A percentile compares a stretch with the other conserved stretches of the same genome.
These are phyloP conservation scores for Wickerhamiella hasegawae DNA, from an alignment of 805 yeast species.

Conservation along the genomic window DNA sequence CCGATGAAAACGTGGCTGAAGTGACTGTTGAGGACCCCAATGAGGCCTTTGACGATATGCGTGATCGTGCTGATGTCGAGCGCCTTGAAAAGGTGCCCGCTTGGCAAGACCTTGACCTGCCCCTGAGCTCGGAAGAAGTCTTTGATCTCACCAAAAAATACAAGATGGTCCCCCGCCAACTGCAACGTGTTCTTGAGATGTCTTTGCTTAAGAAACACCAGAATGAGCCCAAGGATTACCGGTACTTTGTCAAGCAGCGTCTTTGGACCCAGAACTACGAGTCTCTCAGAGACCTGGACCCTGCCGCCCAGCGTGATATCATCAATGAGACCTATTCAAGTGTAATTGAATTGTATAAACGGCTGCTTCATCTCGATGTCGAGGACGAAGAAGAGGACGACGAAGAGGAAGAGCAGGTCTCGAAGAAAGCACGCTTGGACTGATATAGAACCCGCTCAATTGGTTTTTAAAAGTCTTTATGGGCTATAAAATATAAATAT, in stretches of 20 bases:
- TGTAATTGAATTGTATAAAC: slow-evolving; percentile 6
- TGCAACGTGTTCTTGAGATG: slow-evolving; percentile 67
- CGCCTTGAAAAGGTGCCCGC: slow-evolving; percentile 22
- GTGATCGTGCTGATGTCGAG: slow-evolving; percentile 66
- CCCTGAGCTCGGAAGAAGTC: slow-evolving; percentile 26
- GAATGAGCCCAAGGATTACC: slow-evolving; percentile 18
- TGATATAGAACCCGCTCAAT: no score
- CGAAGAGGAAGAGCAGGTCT: not conserved
- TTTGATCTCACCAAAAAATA: slow-evolving; percentile 23
- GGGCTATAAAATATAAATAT: no score
- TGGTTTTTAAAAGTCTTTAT: no score
- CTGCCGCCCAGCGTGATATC: slow-evolving; percentile 57
- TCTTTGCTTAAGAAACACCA: slow-evolving; percentile 29
- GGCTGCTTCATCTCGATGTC: not conserved
- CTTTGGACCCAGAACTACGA: slow-evolving; percentile 68
- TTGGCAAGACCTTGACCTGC: slow-evolving; percentile 12
- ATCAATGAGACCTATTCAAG: slow-evolving; percentile 49
- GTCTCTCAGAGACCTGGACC: slow-evolving; percentile 52
- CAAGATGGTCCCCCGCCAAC: slow-evolving; percentile 66
- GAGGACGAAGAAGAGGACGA: not conserved
- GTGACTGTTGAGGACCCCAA: slow-evolving; percentile 90
- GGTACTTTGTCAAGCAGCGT: slow-evolving; percentile 57
- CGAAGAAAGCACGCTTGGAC: not conserved
- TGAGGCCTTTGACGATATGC: slow-evolving; percentile 76
- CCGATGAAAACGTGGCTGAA: slow-evolving; percentile 40